phyloP scores from a whole-genome alignment of 2,329 filamentous ascomycete species.

The Aspergillus neotritici region DNA sequence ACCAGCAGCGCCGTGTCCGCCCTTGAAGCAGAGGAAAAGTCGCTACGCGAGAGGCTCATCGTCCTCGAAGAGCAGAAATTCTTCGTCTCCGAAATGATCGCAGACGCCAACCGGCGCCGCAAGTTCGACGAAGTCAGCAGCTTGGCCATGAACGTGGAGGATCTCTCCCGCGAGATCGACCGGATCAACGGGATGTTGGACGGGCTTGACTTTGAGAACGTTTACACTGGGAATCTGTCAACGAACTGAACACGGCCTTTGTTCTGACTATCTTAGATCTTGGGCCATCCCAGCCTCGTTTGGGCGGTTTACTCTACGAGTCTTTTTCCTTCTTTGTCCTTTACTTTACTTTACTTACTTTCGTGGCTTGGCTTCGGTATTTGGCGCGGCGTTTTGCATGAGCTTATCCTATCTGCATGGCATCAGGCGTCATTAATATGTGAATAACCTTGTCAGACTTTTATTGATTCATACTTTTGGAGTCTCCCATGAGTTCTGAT shows the following conservation, averaged over 20 bases:
- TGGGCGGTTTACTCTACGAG: background rate
- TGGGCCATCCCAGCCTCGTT: no score
- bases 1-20: conserved; percentile 57
- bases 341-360: conserved; percentile 4
- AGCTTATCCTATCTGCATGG: conserved; percentile 20
- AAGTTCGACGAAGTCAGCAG: conserved; percentile 84
- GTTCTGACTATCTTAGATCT: no score
- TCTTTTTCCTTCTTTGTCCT: conserved; percentile 5
- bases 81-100: conserved; percentile 80
- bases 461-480: no score
- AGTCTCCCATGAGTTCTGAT: no score
- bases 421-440: conserved; percentile 17
- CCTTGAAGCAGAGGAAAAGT: conserved; percentile 77
- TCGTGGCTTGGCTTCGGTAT: conserved; percentile 3
- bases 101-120: conserved; percentile 65
- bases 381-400: conserved; percentile 13
- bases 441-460: no score
- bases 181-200: conserved; percentile 59
- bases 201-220: conserved; percentile 58
- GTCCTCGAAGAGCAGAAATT: conserved; percentile 89
- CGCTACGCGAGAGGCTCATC: conserved; percentile 70
- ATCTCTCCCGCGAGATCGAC: conserved; percentile 73
- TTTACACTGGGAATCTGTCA: conserved; percentile 34
- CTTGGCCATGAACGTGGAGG: conserved; percentile 72
- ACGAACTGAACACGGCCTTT: no score